These are phyloP conservation scores for Trichoderma asperellum DNA, from an alignment of 2,329 filamentous ascomycete genomes.

Conservation along the genomic window DNA sequence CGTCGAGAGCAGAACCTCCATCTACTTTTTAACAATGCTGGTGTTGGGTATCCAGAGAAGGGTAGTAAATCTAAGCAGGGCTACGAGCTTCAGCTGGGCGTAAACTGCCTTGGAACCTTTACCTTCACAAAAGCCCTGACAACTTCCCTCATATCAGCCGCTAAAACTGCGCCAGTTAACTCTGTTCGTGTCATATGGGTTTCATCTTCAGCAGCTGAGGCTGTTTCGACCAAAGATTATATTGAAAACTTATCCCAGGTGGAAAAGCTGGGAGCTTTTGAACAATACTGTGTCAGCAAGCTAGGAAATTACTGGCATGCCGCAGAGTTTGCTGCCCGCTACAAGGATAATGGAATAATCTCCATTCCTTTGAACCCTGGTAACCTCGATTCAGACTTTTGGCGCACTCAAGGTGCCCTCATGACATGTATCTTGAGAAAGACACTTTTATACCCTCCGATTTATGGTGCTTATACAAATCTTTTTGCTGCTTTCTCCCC, in stretches of 20 bases:
- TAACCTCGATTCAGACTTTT: conserved; percentile 46
- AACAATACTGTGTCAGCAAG: conserved; percentile 39
- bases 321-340: conserved; percentile 38
- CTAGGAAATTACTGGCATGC: conserved; percentile 41
- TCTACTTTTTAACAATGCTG: conserved; percentile 50
- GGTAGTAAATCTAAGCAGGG: conserved; percentile 34
- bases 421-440: conserved; percentile 7
- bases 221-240: not conserved
- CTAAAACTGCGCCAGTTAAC: conserved; percentile 36
- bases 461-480: conserved; percentile 27
- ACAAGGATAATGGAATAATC: conserved; percentile 39
- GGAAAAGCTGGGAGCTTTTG: conserved; percentile 31
- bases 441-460: conserved; percentile 12
- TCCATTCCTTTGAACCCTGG: conserved; percentile 45
- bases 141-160: conserved; percentile 41
- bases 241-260: conserved; percentile 14
- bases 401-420: conserved; percentile 35
- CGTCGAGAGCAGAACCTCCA: conserved; percentile 39
- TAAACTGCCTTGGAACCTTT: conserved; percentile 47
- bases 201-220: conserved; percentile 33
- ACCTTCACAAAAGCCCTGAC: conserved; percentile 46
- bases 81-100: conserved; percentile 48
- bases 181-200: conserved; percentile 43
- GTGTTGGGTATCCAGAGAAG: conserved; percentile 44
- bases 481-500: conserved; percentile 26